Percentiles rank a stretch among this genome's conserved stretches.
phyloP scores from a whole-genome alignment of 305 asterid species.

The Solanum aculeatissimum region DNA sequence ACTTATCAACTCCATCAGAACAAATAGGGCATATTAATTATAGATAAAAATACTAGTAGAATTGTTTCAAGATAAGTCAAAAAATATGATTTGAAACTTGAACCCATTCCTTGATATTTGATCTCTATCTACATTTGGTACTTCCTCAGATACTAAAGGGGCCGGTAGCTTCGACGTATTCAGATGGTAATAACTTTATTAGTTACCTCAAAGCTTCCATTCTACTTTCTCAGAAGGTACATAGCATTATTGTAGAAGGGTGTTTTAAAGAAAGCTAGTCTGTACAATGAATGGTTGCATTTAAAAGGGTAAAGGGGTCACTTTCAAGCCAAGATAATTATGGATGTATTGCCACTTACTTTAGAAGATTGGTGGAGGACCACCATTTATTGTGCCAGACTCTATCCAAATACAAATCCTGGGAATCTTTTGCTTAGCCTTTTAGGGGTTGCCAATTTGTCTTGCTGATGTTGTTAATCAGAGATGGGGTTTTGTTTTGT shows the following conservation, averaged over 20 bases:
- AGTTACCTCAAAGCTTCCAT: too few species aligned
- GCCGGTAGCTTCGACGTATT: too few species aligned
- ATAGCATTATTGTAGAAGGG: background rate
- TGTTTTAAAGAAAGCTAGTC: background rate
- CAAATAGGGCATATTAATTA: background rate
- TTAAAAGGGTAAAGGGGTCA: slow-evolving; percentile 16
- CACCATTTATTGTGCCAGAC: slow-evolving; percentile 25
- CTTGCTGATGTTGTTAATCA: background rate
- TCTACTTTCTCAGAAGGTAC: background rate
- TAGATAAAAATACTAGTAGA: background rate
- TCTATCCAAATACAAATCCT: slow-evolving; percentile 6
- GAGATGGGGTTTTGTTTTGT: background rate
- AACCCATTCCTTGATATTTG: background rate
- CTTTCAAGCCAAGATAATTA: slow-evolving; percentile 10
- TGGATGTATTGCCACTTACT: slow-evolving; percentile 32
- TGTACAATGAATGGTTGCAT: slow-evolving; percentile 7
- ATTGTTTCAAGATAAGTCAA: background rate
- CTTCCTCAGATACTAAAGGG: background rate
- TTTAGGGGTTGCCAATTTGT: slow-evolving; percentile 11
- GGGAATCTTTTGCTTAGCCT: slow-evolving; percentile 10
- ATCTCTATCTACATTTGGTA: background rate
- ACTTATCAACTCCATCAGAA: background rate
- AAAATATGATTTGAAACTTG: background rate
- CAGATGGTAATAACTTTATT: too few species aligned
- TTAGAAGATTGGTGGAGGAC: slow-evolving; percentile 37